Base-by-base conservation (phyloP, 1,139 yeast species). In the Suzukiozyma palmioleophila region DNA sequence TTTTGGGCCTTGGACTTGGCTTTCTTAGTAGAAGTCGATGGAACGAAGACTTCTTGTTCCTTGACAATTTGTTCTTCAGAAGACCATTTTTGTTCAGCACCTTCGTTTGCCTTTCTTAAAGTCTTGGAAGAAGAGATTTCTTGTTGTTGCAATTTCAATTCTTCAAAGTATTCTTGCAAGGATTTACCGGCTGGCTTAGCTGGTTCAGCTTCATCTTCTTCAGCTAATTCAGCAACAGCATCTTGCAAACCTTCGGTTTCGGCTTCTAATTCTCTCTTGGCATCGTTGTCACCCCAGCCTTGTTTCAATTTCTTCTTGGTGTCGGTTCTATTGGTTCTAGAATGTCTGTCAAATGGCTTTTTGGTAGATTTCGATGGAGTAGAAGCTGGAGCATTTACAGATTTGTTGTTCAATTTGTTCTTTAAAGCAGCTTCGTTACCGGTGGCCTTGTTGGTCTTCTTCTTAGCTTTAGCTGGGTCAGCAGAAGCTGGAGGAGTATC, bases 371-470 rank as follows among this genome's bases (percentile, higher is more conserved):
- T 73, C 47, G 75, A 52, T 36, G 73, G 65, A 43, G 77, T 70
- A 35, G 72, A 46, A 36, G 76, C 67, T 62, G 87, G 81, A 46
- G 75, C 83, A 49, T 79, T 72, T 51, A 77, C 77, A 44, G 75
- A 64, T 62, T 69, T 80, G 90, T 90, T 90, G 74, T 81, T 79
- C 60, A 66, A 59, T 75, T 79, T 82, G 78, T 74, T 80, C 70
- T 77, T 84, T 66, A 82, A 70, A 49, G 95, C 96, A 57, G 88
- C 96, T 61, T 89, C 96, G 75, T 88, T 90, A 65, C 95, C 96
- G 53, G 83, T 67, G 44, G 81, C 69, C 64, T 76, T 76, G 60
- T 82, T 73, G 67, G 74, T 75, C 69, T 86, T 84, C 69, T 86
- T 84, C 73, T 75, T 84, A 54, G 95, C 90, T 71, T 76, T 82